Percentiles rank a stretch among this genome's conserved stretches.
phyloP scores from a whole-genome alignment of 164 flowering plant species.

The Buxus sempervirens region DNA sequence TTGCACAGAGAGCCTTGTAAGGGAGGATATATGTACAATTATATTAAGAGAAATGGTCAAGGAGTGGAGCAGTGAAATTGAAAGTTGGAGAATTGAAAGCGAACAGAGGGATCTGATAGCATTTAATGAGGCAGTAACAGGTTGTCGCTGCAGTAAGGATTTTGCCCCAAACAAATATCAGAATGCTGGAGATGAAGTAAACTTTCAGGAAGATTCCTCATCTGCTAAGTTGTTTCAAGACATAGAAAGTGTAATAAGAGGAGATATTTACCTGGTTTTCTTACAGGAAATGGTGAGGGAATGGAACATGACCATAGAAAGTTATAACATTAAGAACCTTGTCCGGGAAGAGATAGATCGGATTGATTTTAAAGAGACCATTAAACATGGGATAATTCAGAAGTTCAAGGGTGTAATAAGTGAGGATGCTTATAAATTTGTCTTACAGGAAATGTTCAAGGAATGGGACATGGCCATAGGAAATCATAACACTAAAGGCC shows the following conservation, averaged over 20 bases:
- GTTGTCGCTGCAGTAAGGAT: background rate
- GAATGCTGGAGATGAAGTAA: background rate
- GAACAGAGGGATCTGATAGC: conserved; percentile 27
- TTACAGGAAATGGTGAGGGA: conserved; percentile 15
- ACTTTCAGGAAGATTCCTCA: conserved; percentile 5
- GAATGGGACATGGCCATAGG: conserved; percentile 16
- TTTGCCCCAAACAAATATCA: background rate
- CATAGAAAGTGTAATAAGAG: conserved; percentile 10
- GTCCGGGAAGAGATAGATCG: conserved; percentile 11
- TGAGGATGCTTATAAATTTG: conserved; percentile 6
- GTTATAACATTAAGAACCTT: background rate
- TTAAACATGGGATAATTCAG: background rate
- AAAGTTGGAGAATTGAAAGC: conserved; percentile 17
- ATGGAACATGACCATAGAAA: conserved; percentile 16
- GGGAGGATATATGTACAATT: conserved; percentile 25
- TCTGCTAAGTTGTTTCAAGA: background rate
- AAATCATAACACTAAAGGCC: conserved; percentile 1
- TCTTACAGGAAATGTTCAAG: conserved; percentile 14
- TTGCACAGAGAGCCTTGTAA: conserved; percentile 19
- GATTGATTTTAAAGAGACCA: background rate
- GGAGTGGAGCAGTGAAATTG: conserved; percentile 24
- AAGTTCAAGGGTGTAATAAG: conserved; percentile 7
- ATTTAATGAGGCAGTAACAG: conserved; percentile 17
- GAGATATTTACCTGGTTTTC: conserved; percentile 3
- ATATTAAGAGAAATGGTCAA: conserved; percentile 19